A percentile compares a stretch with the other conserved stretches of the same genome.
These are phyloP conservation scores for Cladorrhinum samala DNA, from an alignment of 495 filamentous ascomycete species.

Conservation along the genomic window DNA sequence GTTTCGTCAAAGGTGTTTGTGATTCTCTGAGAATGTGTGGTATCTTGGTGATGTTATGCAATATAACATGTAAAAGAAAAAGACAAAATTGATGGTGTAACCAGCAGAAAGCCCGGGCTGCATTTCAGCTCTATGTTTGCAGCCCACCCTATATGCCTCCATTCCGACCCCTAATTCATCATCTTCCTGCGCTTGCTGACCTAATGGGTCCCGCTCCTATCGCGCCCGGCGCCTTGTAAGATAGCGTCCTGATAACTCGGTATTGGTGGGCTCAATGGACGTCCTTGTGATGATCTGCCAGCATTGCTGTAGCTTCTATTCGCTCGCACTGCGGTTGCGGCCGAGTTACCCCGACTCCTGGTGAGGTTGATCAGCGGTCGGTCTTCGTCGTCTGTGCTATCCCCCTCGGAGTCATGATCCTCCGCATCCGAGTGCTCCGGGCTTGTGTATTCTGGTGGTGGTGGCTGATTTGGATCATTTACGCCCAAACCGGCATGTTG, in stretches of 20 bases:
- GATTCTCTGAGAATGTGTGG: too few species aligned
- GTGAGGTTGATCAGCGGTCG: constrained; percentile 33
- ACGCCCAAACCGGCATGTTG: constrained; percentile 26
- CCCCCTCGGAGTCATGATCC: constrained; percentile 38
- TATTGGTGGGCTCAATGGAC: constrained; percentile 44
- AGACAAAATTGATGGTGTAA: too few species aligned
- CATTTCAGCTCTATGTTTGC: too few species aligned
- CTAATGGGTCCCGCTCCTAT: constrained; percentile 40
- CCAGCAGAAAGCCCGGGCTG: too few species aligned
- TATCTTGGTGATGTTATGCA: too few species aligned
- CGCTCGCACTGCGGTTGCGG: constrained; percentile 36
- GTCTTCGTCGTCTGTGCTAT: constrained; percentile 43
- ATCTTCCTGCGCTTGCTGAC: constrained; percentile 14
- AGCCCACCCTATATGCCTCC: neutral
- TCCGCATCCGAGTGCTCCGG: constrained; percentile 49
- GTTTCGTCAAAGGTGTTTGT: too few species aligned
- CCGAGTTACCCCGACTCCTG: constrained; percentile 37
- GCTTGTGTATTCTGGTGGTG: constrained; percentile 72
- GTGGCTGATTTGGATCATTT: constrained; percentile 33
- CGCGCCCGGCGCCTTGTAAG: constrained; percentile 42
- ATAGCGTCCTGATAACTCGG: constrained; percentile 66
- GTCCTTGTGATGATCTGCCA: constrained; percentile 6
- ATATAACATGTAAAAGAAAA: too few species aligned
- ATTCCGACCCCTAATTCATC: too few species aligned
- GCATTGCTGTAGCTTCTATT: constrained; percentile 15